These are phyloP conservation scores for Ambrosia hybrid DNA, from an alignment of 140 eudicot species.

Conservation along the genomic window DNA sequence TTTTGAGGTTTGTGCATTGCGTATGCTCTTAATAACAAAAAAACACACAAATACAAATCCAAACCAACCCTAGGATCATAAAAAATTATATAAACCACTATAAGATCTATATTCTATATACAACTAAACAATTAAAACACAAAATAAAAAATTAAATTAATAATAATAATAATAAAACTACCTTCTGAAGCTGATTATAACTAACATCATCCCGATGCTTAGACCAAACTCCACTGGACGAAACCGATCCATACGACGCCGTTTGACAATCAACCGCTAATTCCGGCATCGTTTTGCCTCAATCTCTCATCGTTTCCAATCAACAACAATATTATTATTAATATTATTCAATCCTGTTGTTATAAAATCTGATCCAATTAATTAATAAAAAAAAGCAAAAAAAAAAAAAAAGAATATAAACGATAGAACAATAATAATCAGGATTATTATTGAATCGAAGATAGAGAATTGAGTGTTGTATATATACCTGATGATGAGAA, in stretches of 20 bases:
- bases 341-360: too few relatives aligned
- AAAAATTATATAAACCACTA: not conserved
- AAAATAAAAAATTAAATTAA: constrained; percentile 9
- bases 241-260: constrained; percentile 58
- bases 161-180: constrained; percentile 7
- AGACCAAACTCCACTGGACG: constrained; percentile 76
- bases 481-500: constrained; percentile 36
- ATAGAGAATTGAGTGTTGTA: constrained; percentile 23
- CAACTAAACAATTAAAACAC: constrained; percentile 17
- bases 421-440: too few relatives aligned
- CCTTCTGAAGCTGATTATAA: constrained; percentile 86
- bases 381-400: constrained; percentile 16
- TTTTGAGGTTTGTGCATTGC: too few relatives aligned
- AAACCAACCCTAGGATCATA: constrained; percentile 14
- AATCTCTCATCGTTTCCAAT: constrained; percentile 31
- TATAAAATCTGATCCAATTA: constrained; percentile 14
- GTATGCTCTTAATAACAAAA: not conserved
- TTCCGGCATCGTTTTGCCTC: constrained; percentile 53
- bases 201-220: constrained; percentile 69
- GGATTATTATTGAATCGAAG: not conserved
- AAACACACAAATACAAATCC: constrained; percentile 13
- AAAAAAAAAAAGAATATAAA: not conserved
- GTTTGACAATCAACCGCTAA: constrained; percentile 42
- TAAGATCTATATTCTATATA: constrained; percentile 16
- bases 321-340: not conserved